These are phyloP conservation scores for Pleurotus citrinopileatus DNA, from an alignment of 768 basidiomycete genomes.

Conservation along the genomic window DNA sequence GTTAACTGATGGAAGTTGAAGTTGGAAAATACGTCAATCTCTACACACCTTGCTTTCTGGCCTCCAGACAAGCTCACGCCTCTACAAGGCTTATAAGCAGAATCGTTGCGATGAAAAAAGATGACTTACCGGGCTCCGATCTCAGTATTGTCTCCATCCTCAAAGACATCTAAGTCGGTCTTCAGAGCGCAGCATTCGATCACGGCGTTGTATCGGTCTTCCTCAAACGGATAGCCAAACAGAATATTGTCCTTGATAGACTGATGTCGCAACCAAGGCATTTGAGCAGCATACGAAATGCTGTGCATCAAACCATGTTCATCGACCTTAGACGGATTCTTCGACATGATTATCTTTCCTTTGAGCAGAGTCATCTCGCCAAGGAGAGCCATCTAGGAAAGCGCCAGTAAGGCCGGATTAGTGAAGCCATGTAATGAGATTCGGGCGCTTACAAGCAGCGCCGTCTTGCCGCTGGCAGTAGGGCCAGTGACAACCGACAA, in stretches of 20 bases:
- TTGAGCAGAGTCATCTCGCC: slow-evolving; percentile 64
- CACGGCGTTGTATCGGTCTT: slow-evolving; percentile 71
- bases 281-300: slow-evolving; percentile 73
- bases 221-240: slow-evolving; percentile 71
- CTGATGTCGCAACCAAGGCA: slow-evolving; percentile 67
- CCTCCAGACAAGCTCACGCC: slow-evolving; percentile 80
- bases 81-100: slow-evolving; percentile 24
- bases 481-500: slow-evolving; percentile 75
- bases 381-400: slow-evolving; percentile 64
- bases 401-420: not conserved
- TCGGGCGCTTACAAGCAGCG: slow-evolving; percentile 53
- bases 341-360: slow-evolving; percentile 60
- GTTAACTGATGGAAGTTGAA: not conserved
- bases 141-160: slow-evolving; percentile 84
- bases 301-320: slow-evolving; percentile 57
- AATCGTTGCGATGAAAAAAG: slow-evolving; percentile 1
- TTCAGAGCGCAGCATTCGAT: slow-evolving; percentile 82
- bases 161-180: slow-evolving; percentile 79
- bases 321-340: slow-evolving; percentile 58
- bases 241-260: slow-evolving; percentile 81
- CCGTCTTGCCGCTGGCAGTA: slow-evolving; percentile 83
- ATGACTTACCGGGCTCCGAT: slow-evolving; percentile 63
- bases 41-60: slow-evolving; percentile 69
- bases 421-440: not conserved
- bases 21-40: not conserved